Percentiles rank a stretch among this genome's conserved stretches.
These are phyloP conservation scores for Psidium friedrichsthalianum DNA, from an alignment of 345 rosid species.

Conservation along the genomic window DNA sequence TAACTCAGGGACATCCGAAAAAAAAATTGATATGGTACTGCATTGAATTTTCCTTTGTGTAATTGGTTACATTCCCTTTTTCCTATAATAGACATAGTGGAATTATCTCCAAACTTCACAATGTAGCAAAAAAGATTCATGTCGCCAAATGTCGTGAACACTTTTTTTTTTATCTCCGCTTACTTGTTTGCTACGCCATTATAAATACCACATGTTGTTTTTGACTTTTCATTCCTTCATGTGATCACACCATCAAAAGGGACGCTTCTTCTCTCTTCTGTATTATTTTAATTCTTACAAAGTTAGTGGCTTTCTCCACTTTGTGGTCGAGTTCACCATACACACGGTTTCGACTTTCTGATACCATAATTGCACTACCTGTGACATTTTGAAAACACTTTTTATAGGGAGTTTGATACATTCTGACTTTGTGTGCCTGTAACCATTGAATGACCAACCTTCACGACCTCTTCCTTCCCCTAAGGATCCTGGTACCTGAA, in stretches of 20 bases:
- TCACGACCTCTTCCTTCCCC: background rate
- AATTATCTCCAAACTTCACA: background rate
- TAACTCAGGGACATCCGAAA: background rate
- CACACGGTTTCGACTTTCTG: fast-evolving
- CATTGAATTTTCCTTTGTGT: too few species aligned
- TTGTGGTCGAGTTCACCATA: background rate
- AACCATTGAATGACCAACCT: background rate
- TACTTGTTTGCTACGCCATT: background rate
- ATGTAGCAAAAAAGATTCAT: background rate
- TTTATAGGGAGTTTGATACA: background rate
- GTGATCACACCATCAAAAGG: background rate
- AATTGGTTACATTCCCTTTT: too few species aligned
- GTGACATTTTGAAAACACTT: background rate
- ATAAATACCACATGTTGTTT: background rate
- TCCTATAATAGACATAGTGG: too few species aligned
- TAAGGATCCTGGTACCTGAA: background rate
- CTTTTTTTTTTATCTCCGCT: too few species aligned
- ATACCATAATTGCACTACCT: fast-evolving
- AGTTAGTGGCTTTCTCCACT: background rate
- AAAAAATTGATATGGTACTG: background rate
- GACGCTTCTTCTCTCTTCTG: background rate
- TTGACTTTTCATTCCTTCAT: background rate
- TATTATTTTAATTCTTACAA: background rate
- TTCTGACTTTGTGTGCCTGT: background rate
- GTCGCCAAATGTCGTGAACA: background rate